Evolutionary conservation across 2,329 filamentous ascomycete genomes (phyloP).

Genomic region (Endothia cerciana): DNA sequence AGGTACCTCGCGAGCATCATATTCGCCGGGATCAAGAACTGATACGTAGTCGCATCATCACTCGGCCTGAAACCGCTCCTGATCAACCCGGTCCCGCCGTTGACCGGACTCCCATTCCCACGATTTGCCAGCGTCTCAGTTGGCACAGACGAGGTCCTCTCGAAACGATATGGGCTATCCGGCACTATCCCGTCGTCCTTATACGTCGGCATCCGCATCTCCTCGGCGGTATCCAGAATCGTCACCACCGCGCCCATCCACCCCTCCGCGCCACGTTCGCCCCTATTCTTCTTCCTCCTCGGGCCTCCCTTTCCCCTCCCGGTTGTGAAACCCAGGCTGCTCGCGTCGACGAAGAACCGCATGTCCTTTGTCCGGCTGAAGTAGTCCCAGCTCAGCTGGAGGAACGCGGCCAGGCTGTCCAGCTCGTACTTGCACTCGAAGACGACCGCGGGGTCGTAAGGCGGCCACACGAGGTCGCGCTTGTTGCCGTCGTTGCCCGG

Average conservation of each 20-base stretch:
- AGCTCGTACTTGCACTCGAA: constrained; percentile 89
- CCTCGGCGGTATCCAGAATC: constrained; percentile 65
- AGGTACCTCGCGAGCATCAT: constrained; percentile 68
- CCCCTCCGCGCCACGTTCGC: neutral
- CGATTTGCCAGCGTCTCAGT: constrained; percentile 73
- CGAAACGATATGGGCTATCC: constrained; percentile 68
- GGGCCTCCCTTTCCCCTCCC: neutral
- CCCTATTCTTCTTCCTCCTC: neutral
- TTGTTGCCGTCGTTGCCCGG: constrained; percentile 25
- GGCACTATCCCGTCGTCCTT: constrained; percentile 56
- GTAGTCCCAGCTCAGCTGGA: constrained; percentile 74
- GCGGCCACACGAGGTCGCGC: constrained; percentile 31
- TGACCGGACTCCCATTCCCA: constrained; percentile 74
- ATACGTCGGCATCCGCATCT: constrained; percentile 70
- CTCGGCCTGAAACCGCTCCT: constrained; percentile 79
- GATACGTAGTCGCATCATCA: constrained; percentile 77
- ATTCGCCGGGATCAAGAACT: constrained; percentile 79
- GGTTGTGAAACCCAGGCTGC: neutral
- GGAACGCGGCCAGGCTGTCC: constrained; percentile 77
- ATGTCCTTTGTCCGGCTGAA: constrained; percentile 68
- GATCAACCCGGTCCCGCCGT: constrained; percentile 69
- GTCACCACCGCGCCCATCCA: constrained; percentile 71
- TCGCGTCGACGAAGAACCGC: constrained; percentile 66
- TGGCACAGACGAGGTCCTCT: constrained; percentile 65
- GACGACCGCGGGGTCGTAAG: constrained; percentile 66